These are phyloP conservation scores for Hanseniaspora gamundiae DNA, from an alignment of 1,139 yeast species.

Conservation along the genomic window DNA sequence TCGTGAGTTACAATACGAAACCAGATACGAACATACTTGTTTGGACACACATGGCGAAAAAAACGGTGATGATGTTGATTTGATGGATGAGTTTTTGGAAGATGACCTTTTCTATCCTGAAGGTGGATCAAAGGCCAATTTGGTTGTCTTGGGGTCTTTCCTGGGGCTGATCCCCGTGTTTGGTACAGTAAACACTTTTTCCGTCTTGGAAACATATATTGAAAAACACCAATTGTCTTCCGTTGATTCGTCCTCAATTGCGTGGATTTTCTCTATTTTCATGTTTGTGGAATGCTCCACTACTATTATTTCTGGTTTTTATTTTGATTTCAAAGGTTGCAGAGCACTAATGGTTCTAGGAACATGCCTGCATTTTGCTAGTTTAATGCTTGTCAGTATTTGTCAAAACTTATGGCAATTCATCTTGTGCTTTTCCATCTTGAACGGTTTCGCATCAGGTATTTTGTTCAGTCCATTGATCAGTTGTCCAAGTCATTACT, in stretches of 20 bases:
- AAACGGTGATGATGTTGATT: not conserved
- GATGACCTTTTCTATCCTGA: conserved; percentile 31
- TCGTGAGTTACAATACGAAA: too few species aligned
- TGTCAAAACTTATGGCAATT: conserved; percentile 46
- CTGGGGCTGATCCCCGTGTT: conserved; percentile 46
- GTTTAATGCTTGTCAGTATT: conserved; percentile 45
- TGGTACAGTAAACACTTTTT: conserved; percentile 48
- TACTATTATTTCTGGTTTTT: conserved; percentile 46
- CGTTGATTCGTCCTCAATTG: conserved; percentile 36
- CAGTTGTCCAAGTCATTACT: conserved; percentile 53
- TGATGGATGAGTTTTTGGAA: conserved; percentile 11
- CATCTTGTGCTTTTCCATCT: conserved; percentile 41
- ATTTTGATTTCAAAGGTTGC: conserved; percentile 53
- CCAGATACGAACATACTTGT: too few species aligned
- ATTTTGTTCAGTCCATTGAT: conserved; percentile 46
- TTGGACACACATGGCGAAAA: not conserved
- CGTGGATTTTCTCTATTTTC: conserved; percentile 59
- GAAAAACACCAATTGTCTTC: conserved; percentile 38
- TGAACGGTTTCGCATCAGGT: conserved; percentile 49
- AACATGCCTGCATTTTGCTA: conserved; percentile 33
- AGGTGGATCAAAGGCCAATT: conserved; percentile 45
- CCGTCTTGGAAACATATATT: conserved; percentile 52
- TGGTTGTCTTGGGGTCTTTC: conserved; percentile 45
- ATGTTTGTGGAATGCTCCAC: conserved; percentile 44
- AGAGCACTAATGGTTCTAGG: conserved; percentile 36